Conservation (phyloP, 192 early-diverging fungal species). For the Dimargaris cristalligena region DNA sequence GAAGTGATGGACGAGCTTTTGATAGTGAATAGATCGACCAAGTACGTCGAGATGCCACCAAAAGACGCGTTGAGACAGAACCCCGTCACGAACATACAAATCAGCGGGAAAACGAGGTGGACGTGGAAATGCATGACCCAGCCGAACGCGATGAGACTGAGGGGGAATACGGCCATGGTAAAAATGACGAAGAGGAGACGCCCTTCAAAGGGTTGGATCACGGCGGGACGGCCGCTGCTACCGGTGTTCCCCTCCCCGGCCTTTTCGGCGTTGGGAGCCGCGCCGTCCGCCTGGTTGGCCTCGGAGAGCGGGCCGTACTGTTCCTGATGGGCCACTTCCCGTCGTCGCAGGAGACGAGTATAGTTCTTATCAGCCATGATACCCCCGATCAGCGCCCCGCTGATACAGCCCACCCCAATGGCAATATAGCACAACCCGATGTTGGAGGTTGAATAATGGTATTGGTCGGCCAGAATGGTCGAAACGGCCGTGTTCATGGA, state of each 20-base stretch:
- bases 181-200: constrained; percentile 23
- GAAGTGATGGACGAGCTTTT: constrained; percentile 25
- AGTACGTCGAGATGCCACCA: constrained; percentile 21
- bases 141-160: constrained; percentile 15
- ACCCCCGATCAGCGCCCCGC: constrained; percentile 26
- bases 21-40: constrained; percentile 29
- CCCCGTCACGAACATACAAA: constrained; percentile 22
- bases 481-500: constrained; percentile 26
- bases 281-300: not conserved
- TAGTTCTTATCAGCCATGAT: constrained; percentile 17
- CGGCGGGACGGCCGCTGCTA: not conserved
- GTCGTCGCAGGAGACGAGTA: not conserved
- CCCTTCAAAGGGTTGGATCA: constrained; percentile 13
- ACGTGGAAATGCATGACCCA: constrained; percentile 21
- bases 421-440: constrained; percentile 32
- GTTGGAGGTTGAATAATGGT: constrained; percentile 21
- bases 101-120: constrained; percentile 21
- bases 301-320: not conserved
- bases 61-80: constrained; percentile 25
- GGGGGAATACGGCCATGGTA: constrained; percentile 16
- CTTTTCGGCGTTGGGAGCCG: not conserved
- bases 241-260: not conserved
- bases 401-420: constrained; percentile 25
- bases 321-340: not conserved
- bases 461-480: constrained; percentile 22